A percentile compares a stretch with the other conserved stretches of the same genome.
Evolutionary conservation across 495 filamentous ascomycete genomes (phyloP).

Genomic region (Pyrenopolyporus hunteri): DNA sequence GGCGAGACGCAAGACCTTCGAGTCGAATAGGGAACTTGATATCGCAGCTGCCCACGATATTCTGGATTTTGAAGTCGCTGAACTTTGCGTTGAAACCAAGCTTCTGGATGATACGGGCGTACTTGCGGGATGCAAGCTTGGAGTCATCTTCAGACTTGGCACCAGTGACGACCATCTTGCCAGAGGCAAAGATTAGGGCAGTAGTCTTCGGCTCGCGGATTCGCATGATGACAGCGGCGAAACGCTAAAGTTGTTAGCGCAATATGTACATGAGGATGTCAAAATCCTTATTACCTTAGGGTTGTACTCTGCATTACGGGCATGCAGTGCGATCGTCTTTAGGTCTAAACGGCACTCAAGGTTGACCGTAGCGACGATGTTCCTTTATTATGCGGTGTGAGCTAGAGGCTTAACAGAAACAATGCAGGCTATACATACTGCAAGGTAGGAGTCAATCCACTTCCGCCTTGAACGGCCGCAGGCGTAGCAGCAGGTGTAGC

Average conservation of each 20-base stretch:
- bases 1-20: slow-evolving; percentile 90
- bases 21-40: slow-evolving; percentile 99
- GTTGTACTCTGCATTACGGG: slow-evolving; percentile 98
- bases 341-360: slow-evolving; percentile 96
- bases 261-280: slow-evolving; percentile 41
- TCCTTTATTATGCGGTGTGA: slow-evolving; percentile 79
- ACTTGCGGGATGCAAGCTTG: slow-evolving; percentile 95
- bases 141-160: slow-evolving; percentile 99
- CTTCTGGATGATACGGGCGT: slow-evolving; percentile 99
- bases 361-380: slow-evolving; percentile 99
- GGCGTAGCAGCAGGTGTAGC: slow-evolving; percentile 95
- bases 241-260: slow-evolving; percentile 75
- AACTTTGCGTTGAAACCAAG: slow-evolving; percentile 99
- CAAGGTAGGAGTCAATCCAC: slow-evolving; percentile 94
- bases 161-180: slow-evolving; percentile 99
- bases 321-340: slow-evolving; percentile 98
- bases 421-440: slow-evolving; percentile 79
- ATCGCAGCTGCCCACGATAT: slow-evolving; percentile 98
- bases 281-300: slow-evolving; percentile 73
- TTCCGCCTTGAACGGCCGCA: slow-evolving; percentile 75
- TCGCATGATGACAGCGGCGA: slow-evolving; percentile 99
- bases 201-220: slow-evolving; percentile 99
- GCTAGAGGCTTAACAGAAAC: slow-evolving; percentile 49
- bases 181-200: slow-evolving; percentile 94
- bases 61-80: slow-evolving; percentile 99